These are phyloP conservation scores for Yamadazyma trypodendri DNA, from an alignment of 1,139 yeast genomes.

Conservation along the genomic window DNA sequence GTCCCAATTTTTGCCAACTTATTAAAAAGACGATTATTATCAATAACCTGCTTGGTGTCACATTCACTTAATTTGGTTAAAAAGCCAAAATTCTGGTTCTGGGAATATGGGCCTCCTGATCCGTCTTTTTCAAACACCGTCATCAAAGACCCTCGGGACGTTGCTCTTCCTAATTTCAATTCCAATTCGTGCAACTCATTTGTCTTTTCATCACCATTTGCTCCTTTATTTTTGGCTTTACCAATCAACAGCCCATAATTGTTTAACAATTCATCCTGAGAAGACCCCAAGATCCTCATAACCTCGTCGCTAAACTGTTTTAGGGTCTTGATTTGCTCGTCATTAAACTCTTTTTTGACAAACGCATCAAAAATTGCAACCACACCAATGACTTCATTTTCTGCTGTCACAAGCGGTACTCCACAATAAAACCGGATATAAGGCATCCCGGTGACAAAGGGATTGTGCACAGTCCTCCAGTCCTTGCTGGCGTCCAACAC, in stretches of 20 bases:
- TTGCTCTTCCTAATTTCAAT: conserved; percentile 53
- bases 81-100: conserved; percentile 44
- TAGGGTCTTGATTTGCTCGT: conserved; percentile 33
- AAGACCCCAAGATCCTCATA: conserved; percentile 40
- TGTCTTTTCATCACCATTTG: conserved; percentile 12
- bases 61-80: conserved; percentile 23
- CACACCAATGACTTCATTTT: conserved; percentile 51
- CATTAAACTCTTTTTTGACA: conserved; percentile 38
- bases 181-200: conserved; percentile 28
- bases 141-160: conserved; percentile 36
- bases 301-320: conserved; percentile 40
- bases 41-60: conserved; percentile 17
- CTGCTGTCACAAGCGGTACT: conserved; percentile 48
- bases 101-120: conserved; percentile 57
- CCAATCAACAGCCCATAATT: conserved; percentile 4
- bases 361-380: conserved; percentile 59
- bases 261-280: conserved; percentile 20
- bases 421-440: conserved; percentile 61
- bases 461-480: conserved; percentile 64
- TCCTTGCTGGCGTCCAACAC: conserved; percentile 60
- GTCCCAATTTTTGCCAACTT: conserved; percentile 40
- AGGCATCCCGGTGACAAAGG: conserved; percentile 63
- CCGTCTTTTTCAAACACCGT: conserved; percentile 61
- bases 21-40: conserved; percentile 31
- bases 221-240: conserved; percentile 2